Evolutionary conservation across 2,329 filamentous ascomycete species (phyloP).

Genomic region (Botrytis medusae): DNA sequence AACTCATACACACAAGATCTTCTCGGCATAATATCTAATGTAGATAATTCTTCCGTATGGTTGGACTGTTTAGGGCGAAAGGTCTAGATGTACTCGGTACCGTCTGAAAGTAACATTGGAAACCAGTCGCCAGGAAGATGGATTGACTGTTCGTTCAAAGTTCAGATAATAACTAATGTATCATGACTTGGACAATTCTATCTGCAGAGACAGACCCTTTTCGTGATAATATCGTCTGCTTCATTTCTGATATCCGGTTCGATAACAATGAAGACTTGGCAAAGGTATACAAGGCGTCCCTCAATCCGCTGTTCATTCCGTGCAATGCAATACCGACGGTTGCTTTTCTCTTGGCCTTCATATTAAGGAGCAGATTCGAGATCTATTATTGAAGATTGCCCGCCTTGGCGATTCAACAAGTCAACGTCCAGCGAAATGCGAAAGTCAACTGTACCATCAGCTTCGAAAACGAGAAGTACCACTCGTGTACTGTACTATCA

Average conservation of each 20-base stretch:
- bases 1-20: conserved; percentile 3
- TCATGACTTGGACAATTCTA: not conserved
- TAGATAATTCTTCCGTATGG: conserved; percentile 10
- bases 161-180: not conserved
- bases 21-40: conserved; percentile 2
- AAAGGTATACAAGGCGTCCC: conserved; percentile 17
- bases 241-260: not conserved
- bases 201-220: not conserved
- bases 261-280: conserved; percentile 10
- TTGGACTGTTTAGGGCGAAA: not conserved
- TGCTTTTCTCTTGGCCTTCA: conserved; percentile 21
- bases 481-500: conserved; percentile 1
- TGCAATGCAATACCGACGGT: conserved; percentile 10
- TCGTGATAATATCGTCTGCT: conserved; percentile 15
- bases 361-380: conserved; percentile 12
- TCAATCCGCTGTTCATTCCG: conserved; percentile 16
- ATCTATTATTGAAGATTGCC: conserved; percentile 14
- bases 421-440: conserved; percentile 13
- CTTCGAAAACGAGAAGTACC: conserved; percentile 10
- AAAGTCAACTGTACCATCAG: not conserved
- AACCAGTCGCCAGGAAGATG: conserved; percentile 4
- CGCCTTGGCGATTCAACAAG: conserved; percentile 21
- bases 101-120: conserved; percentile 5
- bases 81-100: conserved; percentile 7
- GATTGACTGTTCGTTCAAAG: not conserved